These are phyloP conservation scores for Euphorbia celastroides DNA, from an alignment of 441 rosid genomes.

Conservation along the genomic window DNA sequence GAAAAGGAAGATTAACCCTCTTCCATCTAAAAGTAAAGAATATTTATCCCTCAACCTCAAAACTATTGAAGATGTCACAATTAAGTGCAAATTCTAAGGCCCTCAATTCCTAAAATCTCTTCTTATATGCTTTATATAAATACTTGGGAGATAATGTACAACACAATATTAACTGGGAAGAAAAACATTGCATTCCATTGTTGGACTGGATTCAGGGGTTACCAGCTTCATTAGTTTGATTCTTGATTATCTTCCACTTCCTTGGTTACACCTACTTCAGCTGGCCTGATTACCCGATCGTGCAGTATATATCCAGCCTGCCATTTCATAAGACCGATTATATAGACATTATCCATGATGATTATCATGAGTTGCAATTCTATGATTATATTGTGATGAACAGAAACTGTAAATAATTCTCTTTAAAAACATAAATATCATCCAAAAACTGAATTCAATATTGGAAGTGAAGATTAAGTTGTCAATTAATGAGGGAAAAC, in stretches of 20 bases:
- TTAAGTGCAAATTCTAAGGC: too few species aligned
- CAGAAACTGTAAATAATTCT: background rate
- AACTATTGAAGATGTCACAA: background rate
- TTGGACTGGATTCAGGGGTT: too few species aligned
- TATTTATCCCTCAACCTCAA: background rate
- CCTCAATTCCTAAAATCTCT: constrained; percentile 6
- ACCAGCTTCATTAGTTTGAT: constrained; percentile 22
- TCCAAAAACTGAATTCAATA: background rate
- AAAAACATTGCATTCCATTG: constrained; percentile 5
- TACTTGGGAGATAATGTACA: background rate
- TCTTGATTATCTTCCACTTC: constrained; percentile 34
- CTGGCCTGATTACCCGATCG: constrained; percentile 83
- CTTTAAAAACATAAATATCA: too few species aligned
- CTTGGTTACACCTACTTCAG: constrained; percentile 82
- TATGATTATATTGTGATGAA: background rate
- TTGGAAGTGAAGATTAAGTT: too few species aligned
- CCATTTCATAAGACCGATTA: too few species aligned
- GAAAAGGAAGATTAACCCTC: too few species aligned
- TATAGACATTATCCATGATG: too few species aligned
- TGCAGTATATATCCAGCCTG: constrained; percentile 75
- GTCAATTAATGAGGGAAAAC: too few species aligned
- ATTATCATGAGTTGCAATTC: background rate
- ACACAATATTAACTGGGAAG: background rate
- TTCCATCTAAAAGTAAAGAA: too few species aligned
- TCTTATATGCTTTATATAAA: too few species aligned